These are phyloP conservation scores for Solanum hybrid DNA, from an alignment of 305 asterid genomes.

Conservation along the genomic window DNA sequence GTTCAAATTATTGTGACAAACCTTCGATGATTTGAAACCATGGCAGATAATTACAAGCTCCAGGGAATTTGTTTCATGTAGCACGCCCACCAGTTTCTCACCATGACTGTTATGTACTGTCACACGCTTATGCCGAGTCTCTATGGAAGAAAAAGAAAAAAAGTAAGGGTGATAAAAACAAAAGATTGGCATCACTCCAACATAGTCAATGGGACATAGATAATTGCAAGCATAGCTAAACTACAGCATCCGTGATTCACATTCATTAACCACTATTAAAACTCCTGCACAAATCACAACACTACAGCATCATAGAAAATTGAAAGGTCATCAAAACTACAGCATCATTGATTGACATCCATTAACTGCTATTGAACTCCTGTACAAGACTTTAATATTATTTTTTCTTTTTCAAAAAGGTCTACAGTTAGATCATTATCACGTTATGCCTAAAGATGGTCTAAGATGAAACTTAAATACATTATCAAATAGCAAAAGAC, in stretches of 20 bases:
- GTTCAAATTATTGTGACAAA: constrained; percentile 10
- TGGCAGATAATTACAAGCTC: constrained; percentile 79
- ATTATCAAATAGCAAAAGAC: neutral
- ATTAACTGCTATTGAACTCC: neutral
- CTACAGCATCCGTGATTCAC: neutral
- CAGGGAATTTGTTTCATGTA: constrained; percentile 60
- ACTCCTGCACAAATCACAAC: neutral
- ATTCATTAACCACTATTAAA: neutral
- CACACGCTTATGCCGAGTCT: constrained; percentile 33
- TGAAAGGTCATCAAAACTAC: neutral
- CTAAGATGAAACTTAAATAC: neutral
- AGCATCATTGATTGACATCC: neutral
- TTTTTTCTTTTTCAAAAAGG: neutral
- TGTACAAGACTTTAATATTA: neutral
- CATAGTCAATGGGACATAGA: neutral
- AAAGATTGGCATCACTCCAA: neutral
- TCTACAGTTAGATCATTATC: neutral
- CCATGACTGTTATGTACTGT: constrained; percentile 46
- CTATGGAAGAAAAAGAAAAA: constrained; percentile 14
- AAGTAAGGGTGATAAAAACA: neutral
- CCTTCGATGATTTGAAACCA: constrained; percentile 90
- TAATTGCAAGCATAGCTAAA: neutral
- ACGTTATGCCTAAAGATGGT: neutral
- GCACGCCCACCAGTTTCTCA: constrained; percentile 68
- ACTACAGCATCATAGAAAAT: neutral